phyloP scores from a whole-genome alignment of 768 basidiomycete genomes.

The Polyporus arcularius region DNA sequence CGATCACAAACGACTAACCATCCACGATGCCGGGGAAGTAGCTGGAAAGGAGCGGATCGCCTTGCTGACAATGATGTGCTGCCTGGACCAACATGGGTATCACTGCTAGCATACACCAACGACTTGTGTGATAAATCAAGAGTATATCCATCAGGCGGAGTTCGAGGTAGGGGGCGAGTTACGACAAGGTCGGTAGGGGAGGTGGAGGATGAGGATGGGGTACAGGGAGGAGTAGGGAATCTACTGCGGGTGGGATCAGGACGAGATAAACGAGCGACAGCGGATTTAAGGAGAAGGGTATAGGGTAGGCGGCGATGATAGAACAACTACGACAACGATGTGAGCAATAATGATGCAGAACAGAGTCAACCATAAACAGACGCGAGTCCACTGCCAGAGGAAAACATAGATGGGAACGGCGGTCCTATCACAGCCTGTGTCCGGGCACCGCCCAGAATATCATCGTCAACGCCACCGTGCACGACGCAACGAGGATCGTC shows the following conservation, averaged over 20 bases:
- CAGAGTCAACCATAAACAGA: background rate
- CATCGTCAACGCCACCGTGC: slow-evolving; percentile 81
- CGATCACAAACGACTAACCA: no score
- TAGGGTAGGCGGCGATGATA: slow-evolving; percentile 14
- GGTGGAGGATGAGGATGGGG: background rate
- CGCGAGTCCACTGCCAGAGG: slow-evolving; percentile 9
- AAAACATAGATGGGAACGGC: slow-evolving; percentile 10
- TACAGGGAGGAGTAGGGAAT: background rate
- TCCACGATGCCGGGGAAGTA: no score
- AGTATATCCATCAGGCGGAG: slow-evolving; percentile 5
- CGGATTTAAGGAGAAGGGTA: slow-evolving; percentile 25
- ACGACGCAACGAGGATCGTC: slow-evolving; percentile 70
- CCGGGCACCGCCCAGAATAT: slow-evolving; percentile 97
- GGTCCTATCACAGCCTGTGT: slow-evolving; percentile 62
- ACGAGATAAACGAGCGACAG: slow-evolving; percentile 23
- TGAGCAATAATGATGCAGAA: slow-evolving; percentile 20
- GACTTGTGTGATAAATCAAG: slow-evolving; percentile 10
- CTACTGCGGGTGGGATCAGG: background rate
- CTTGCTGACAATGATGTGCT: no score
- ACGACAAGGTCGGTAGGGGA: background rate
- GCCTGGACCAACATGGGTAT: slow-evolving; percentile 7
- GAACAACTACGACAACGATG: slow-evolving; percentile 13
- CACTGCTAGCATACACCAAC: slow-evolving; percentile 16
- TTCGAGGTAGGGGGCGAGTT: background rate
- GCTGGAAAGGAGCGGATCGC: no score